A percentile compares a stretch with the other conserved stretches of the same genome.
These are phyloP conservation scores for Arabidopsis lyrata DNA, from an alignment of 441 rosid genomes.

Conservation along the genomic window DNA sequence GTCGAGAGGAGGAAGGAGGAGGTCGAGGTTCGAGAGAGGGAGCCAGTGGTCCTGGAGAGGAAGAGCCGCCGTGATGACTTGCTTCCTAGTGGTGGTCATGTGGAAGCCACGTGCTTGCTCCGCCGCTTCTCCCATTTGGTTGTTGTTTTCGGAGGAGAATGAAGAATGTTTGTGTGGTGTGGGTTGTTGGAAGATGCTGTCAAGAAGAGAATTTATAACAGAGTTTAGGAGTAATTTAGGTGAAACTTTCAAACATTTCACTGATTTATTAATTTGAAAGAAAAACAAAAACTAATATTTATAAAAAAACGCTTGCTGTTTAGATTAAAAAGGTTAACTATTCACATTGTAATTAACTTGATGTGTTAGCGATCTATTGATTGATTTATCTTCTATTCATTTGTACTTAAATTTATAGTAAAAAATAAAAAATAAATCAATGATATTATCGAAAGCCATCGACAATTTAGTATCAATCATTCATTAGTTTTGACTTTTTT, in stretches of 20 bases:
- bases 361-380: not conserved
- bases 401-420: not conserved
- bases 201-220: constrained; percentile 33
- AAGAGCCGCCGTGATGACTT: constrained; percentile 65
- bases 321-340: not conserved
- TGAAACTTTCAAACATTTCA: constrained; percentile 30
- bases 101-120: constrained; percentile 52
- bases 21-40: constrained; percentile 84
- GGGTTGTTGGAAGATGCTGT: constrained; percentile 28
- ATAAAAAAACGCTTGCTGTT: not conserved
- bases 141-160: constrained; percentile 26
- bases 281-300: not conserved
- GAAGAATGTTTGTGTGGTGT: constrained; percentile 29
- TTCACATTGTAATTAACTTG: not conserved
- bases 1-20: constrained; percentile 72
- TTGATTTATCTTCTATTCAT: not conserved
- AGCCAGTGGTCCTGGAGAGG: constrained; percentile 79
- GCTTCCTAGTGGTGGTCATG: constrained; percentile 55
- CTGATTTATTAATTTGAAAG: not conserved
- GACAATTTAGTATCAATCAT: not conserved
- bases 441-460: constrained; percentile 1
- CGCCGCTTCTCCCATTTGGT: constrained; percentile 47
- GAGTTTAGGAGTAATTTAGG: constrained; percentile 29
- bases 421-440: not conserved
- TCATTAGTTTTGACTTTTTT: not conserved